Percentiles rank a stretch among this genome's conserved stretches.
Evolutionary conservation across 495 filamentous ascomycete genomes (phyloP).

Genomic region (Xylaria grammica): DNA sequence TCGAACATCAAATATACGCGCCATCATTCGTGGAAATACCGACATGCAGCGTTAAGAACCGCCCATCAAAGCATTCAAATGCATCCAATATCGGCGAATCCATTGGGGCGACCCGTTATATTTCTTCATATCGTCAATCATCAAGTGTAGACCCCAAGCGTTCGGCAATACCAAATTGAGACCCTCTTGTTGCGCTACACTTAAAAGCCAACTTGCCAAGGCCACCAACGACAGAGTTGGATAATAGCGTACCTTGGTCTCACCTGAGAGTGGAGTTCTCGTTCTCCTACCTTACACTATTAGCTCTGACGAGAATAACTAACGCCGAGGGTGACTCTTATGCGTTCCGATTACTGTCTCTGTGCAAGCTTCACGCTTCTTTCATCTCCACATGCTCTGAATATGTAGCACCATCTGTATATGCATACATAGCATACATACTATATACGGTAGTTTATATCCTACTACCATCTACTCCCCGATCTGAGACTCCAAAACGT

Average conservation of each 20-base stretch:
- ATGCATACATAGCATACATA: background rate
- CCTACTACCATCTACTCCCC: slow-evolving; percentile 6
- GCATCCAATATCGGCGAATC: no score
- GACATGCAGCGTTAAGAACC: background rate
- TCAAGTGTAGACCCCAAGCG: background rate
- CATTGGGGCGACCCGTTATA: no score
- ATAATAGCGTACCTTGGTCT: slow-evolving; percentile 3
- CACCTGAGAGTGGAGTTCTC: slow-evolving; percentile 1
- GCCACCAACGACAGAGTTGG: background rate
- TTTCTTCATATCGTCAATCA: background rate
- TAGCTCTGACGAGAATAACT: slow-evolving; percentile 1
- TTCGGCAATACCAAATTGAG: background rate
- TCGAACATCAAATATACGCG: background rate
- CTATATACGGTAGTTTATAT: background rate
- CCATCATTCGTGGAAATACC: background rate
- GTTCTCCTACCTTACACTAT: background rate
- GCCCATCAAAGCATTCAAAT: no score
- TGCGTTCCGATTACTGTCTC: background rate
- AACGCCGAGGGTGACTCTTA: background rate
- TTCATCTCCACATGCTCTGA: background rate
- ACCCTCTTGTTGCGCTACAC: background rate
- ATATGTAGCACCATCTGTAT: background rate
- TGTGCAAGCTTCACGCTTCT: slow-evolving; percentile 2
- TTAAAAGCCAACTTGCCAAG: background rate
- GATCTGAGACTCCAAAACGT: background rate